Conservation (phyloP, 345 rosid genomes). For the Camelina neglecta region DNA sequence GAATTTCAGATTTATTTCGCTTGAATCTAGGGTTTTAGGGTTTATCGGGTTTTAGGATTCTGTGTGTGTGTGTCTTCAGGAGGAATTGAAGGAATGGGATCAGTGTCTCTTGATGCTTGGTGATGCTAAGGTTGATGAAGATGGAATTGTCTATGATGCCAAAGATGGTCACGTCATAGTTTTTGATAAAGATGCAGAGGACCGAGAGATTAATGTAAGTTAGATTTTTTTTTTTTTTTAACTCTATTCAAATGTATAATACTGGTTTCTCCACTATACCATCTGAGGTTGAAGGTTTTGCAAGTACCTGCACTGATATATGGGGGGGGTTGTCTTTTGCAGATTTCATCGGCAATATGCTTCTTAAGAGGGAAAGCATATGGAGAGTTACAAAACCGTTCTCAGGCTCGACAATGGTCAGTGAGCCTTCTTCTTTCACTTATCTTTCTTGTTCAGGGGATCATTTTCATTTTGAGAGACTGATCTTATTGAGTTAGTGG, state of each 20-base stretch:
- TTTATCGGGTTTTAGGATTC: slow-evolving; percentile 11
- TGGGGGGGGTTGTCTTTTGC: slow-evolving; percentile 21
- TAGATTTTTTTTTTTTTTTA: neutral
- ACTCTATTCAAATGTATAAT: neutral
- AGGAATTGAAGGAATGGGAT: slow-evolving; percentile 97
- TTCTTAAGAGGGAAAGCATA: slow-evolving; percentile 93
- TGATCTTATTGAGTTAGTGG: neutral
- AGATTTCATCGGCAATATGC: slow-evolving; percentile 94
- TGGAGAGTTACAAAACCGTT: slow-evolving; percentile 88
- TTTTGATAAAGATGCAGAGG: slow-evolving; percentile 92
- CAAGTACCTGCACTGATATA: slow-evolving; percentile 16
- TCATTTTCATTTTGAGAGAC: slow-evolving; percentile 3
- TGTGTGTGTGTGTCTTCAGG: slow-evolving; percentile 50
- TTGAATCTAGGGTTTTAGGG: slow-evolving; percentile 26
- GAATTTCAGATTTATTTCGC: neutral
- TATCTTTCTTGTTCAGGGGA: slow-evolving; percentile 8
- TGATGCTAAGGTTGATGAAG: slow-evolving; percentile 87
- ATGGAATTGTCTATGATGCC: slow-evolving; percentile 72
- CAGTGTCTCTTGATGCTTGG: slow-evolving; percentile 90
- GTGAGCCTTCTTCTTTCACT: slow-evolving; percentile 20
- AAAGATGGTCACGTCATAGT: slow-evolving; percentile 66
- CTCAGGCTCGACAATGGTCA: slow-evolving; percentile 89
- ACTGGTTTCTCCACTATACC: neutral
- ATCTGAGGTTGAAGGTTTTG: slow-evolving; percentile 8
- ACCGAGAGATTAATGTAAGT: slow-evolving; percentile 89